Conservation (phyloP, 179 eudicot species). For the Beta macrorhiza region DNA sequence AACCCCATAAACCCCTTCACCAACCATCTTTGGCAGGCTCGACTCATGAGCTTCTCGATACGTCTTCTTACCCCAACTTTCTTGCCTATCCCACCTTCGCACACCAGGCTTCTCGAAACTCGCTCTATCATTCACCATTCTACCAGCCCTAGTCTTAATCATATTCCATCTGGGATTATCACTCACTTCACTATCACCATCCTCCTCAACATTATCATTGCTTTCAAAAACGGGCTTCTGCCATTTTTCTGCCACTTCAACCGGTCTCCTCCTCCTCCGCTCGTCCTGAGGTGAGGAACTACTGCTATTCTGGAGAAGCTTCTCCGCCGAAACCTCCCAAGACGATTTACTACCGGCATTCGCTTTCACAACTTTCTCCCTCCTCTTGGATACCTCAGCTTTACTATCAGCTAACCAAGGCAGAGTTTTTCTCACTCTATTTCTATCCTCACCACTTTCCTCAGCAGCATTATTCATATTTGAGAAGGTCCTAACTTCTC, state of each 20-base stretch:
- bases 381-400: conserved; percentile 31
- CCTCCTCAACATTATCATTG: conserved; percentile 34
- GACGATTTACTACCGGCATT: conserved; percentile 47
- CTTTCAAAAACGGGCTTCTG: conserved; percentile 22
- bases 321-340: conserved; percentile 82
- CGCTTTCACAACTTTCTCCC: conserved; percentile 23
- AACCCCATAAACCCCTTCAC: conserved; percentile 94
- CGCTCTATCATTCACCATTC: conserved; percentile 34
- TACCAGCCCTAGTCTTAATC: conserved; percentile 45
- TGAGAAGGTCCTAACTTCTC: conserved; percentile 41
- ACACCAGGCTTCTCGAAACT: conserved; percentile 44
- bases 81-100: conserved; percentile 55
- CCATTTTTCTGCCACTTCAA: conserved; percentile 27
- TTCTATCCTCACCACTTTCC: conserved; percentile 24
- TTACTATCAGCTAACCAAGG: conserved; percentile 62
- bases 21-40: conserved; percentile 72
- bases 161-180: conserved; percentile 66
- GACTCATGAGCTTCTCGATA: conserved; percentile 79
- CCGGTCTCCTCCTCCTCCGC: conserved; percentile 23
- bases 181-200: conserved; percentile 38
- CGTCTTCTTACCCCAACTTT: conserved; percentile 69
- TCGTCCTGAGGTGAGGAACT: conserved; percentile 27
- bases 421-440: conserved; percentile 33
- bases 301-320: conserved; percentile 39
- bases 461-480: conserved; percentile 34